Evolutionary conservation across 106 monocot genomes (phyloP).

Genomic region (Hemerocallis citrina): DNA sequence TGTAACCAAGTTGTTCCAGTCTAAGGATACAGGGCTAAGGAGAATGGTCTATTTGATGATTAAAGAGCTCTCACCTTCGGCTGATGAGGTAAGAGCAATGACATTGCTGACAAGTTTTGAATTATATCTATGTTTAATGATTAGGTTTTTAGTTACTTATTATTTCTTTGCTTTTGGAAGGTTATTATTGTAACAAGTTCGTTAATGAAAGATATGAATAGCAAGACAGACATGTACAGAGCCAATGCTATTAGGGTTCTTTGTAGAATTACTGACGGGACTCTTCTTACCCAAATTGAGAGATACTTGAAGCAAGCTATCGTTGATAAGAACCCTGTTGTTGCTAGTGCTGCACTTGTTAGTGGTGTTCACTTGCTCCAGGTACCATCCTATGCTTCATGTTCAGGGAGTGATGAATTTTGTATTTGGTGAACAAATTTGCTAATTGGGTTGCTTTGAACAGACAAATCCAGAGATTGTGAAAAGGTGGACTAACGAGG

Average conservation of each 20-base stretch:
- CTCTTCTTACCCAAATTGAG: slow-evolving; percentile 96
- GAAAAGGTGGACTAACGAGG: slow-evolving; percentile 99
- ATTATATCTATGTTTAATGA: not conserved
- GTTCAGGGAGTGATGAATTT: not conserved
- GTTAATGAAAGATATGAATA: slow-evolving; percentile 99
- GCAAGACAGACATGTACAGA: slow-evolving; percentile 98
- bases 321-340: slow-evolving; percentile 98
- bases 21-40: slow-evolving; percentile 83
- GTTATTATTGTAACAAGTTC: slow-evolving; percentile 99
- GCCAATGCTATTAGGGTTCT: slow-evolving; percentile 98
- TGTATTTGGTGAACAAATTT: not conserved
- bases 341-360: slow-evolving; percentile 97
- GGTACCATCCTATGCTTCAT: slow-evolving; percentile 31
- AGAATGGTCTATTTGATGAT: slow-evolving; percentile 99
- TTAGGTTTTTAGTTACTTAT: not conserved
- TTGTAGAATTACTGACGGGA: slow-evolving; percentile 90
- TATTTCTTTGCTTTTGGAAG: slow-evolving; percentile 21
- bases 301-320: slow-evolving; percentile 97
- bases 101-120: not conserved
- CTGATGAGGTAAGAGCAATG: slow-evolving; percentile 70
- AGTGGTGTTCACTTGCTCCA: slow-evolving; percentile 96
- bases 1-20: slow-evolving; percentile 94
- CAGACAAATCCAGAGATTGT: slow-evolving; percentile 96
- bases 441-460: not conserved
- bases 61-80: slow-evolving; percentile 97